Base-by-base conservation (phyloP, 306 rosid species). In the Quercus berberidifolia region DNA sequence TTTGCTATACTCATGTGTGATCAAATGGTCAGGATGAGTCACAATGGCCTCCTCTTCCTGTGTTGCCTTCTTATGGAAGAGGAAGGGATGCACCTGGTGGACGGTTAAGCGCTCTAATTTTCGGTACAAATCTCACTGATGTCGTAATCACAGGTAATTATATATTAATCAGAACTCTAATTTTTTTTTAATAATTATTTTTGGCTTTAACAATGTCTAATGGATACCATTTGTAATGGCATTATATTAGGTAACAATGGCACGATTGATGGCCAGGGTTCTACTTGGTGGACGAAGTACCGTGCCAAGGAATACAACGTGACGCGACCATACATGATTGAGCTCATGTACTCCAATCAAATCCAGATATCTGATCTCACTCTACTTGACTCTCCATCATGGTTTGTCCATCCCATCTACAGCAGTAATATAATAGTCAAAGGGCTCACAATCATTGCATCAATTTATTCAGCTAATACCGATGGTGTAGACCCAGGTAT, bases 241-340 rank as follows among this genome's bases (percentile, higher is more conserved):
- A 49, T 72, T 19, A 31, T 8, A 52, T 67, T 43, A 92, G 97
- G 97, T 6, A 25, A 83, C 75, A 94, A 92, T n/a, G 98, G 96
- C 14, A 89, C 89, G 7, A 92, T 94, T n/a, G 97, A 94, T 60
- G 98, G 98, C 12, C 98, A 92, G 64, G 97, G 98, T 43, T 20
- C 74, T 0, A 73, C 35, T 55, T 94, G 98, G 97, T 94, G 97
- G 98, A 67, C 17, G 21, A 89, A 87, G 69, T 88, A 81, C 77
- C 75, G 38, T 7, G 65, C 76, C 1, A 72, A 54, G 4, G 41
- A 81, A 46, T 4, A 90, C 49, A 85, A 77, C 2, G 65, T 63
- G 57, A 90, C 93, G 1, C 82, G 95, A 0, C 98, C 98, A 1
- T 90, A 89, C 74, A 0, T 89, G 83, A 89, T 93, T 21, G 98